Evolutionary conservation across 208 protist species (phyloP), one percentile per base, ranked within the genome.

Genomic region (Leishmania braziliensis): DNA sequence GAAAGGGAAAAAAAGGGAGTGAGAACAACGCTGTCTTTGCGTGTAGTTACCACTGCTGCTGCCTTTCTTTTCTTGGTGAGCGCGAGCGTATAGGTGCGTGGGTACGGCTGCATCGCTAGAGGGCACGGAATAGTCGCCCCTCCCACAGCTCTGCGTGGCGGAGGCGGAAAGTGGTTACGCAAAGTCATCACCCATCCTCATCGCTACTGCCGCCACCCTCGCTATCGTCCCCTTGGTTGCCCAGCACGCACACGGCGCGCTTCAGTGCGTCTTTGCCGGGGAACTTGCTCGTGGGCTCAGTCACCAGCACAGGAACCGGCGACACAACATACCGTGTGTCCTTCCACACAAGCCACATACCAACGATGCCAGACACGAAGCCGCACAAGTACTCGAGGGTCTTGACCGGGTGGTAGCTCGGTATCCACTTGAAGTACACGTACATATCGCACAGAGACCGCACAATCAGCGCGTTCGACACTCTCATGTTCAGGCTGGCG

Each of bases 381-480:
- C 92, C 93, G 62, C 80, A 92, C 3, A 84, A 26, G 83, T 93
- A 97, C 83, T 97, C 92, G 29, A 97, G 16, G 0, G 88, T 91
- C 72, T 86, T 89, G 71, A 89, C 87, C 10, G 95, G 93, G 50
- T 90, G 90, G 79, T 97, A 98, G 70, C 80, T 83, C 9, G 92
- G 88, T 33, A 97, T 81, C 94, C 95, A 98, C 83, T 96, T 94
- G 87, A 92, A 98, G 88, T 98, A 98, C 36, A 98, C 91, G 79
- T 92, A 89, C 91, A 98, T 98, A 79, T 98, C 95, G 69, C 88
- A 93, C 69, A 96, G 50, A 20, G 87, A 92, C 53, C 95, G 95
- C n/a, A 93, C 80, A 14, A 93, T 78, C 3, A 95, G 89, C 69
- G 91, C 83, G 71, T 88, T 80, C 36, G 79, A 90, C 12, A 88